Evolutionary conservation across 2,329 filamentous ascomycete genomes (phyloP), one percentile per base, ranked within the genome.

Genomic region (Huntiella bhutanensis): DNA sequence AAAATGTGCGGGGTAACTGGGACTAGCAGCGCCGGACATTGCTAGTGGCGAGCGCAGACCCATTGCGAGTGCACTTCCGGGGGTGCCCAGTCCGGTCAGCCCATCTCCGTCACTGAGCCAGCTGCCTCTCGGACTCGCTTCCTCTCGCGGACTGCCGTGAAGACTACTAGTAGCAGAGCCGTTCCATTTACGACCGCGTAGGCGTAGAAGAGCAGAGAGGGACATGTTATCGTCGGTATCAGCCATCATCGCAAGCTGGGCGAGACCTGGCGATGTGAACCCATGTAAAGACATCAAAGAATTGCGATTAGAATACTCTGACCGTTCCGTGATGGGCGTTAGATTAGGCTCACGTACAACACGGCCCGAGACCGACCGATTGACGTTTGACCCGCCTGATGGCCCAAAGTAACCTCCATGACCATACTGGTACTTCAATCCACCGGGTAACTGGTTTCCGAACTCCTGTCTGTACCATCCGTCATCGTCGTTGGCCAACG

Each of bases 381-480:
- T 71, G 12, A 80, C 62, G n/a, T 56, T 54, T 11, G 46, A 48
- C 43, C 53, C 51, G 2, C 80, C 80, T 15, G 80, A 76, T 0
- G 82, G 75, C 1, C 84, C 85, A 57, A 96, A 96, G 61, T 84
- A 94, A 15, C 91, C 91, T 22, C 91, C 91, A 54, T 85, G 82
- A 11, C 76, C 71, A 54, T 80, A 82, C 46, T 81, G 65, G 35
- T 68, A 70, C 5, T 64, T 58, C 34, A 63, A 63, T 34, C 56
- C 41, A 35, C 65, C 64, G 47, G 64, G 63, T 28, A 63, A 65
- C 15, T 66, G 68, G 41, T 67, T 59, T 1, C 86, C 87, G 57
- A 98, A 98, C 59, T 98, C 91, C 54, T 86, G 80, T 0, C 91
- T 91, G 57, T 98, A 98, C 65, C 91, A 92, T 0, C 85, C 88